These are phyloP conservation scores for Castanea mollissima DNA, from an alignment of 306 rosid genomes.

Conservation along the genomic window DNA sequence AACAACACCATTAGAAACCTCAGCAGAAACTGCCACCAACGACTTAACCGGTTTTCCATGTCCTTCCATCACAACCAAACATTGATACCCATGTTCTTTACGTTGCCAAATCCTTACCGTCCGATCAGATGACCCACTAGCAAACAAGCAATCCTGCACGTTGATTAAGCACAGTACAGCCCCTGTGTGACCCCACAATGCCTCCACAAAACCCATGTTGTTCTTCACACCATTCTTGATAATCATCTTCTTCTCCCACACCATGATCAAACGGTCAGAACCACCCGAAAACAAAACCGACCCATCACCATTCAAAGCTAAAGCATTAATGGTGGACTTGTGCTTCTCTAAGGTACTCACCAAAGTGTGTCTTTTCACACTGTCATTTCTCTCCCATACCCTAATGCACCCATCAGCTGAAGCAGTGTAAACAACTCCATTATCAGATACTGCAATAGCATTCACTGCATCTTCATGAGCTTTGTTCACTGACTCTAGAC, in stretches of 20 bases:
- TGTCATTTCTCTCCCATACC: conserved; percentile 52
- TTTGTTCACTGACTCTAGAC: conserved; percentile 48
- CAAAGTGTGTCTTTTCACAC: conserved; percentile 23
- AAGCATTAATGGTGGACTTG: conserved; percentile 38
- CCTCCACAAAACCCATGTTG: conserved; percentile 29
- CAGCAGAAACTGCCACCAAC: conserved; percentile 26
- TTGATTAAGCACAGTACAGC: conserved; percentile 47
- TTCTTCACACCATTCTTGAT: not conserved
- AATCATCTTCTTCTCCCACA: conserved; percentile 37
- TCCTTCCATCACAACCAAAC: conserved; percentile 45
- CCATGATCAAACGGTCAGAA: conserved; percentile 30
- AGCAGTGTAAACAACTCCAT: conserved; percentile 60
- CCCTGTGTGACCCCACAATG: conserved; percentile 44
- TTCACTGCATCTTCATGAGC: conserved; percentile 67
- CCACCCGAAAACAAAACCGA: conserved; percentile 40
- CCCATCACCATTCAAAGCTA: conserved; percentile 34
- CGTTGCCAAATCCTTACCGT: conserved; percentile 66
- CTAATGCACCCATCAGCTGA: conserved; percentile 54
- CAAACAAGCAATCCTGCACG: conserved; percentile 34
- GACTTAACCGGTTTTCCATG: conserved; percentile 64
- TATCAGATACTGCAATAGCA: conserved; percentile 36
- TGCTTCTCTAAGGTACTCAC: conserved; percentile 23
- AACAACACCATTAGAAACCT: conserved; percentile 20
- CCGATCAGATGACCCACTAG: conserved; percentile 58
- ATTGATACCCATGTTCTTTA: conserved; percentile 10